Percentiles rank a stretch among this genome's conserved stretches.
phyloP scores from a whole-genome alignment of 257 asterid species.

The Ilex aquifolium region DNA sequence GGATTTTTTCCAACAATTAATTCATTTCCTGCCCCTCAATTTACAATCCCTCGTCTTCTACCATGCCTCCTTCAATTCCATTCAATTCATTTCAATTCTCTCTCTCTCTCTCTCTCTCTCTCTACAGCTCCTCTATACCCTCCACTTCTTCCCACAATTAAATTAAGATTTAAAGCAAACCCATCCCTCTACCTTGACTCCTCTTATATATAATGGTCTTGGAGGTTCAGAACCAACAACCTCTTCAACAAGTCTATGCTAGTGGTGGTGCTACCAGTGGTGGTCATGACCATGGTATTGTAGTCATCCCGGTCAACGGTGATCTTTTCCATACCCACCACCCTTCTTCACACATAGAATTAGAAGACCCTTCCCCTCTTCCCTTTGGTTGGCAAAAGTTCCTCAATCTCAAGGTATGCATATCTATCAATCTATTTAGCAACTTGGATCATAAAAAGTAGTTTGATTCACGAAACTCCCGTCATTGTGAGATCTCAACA shows the following conservation, averaged over 20 bases:
- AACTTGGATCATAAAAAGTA: too few relatives aligned
- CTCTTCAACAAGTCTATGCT: constrained; percentile 18
- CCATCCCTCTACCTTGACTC: constrained; percentile 29
- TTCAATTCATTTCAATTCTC: constrained; percentile 22
- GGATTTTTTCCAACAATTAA: constrained; percentile 21
- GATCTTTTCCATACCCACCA: not conserved
- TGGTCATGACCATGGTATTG: constrained; percentile 4
- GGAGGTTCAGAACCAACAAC: constrained; percentile 23
- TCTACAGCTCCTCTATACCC: constrained; percentile 16
- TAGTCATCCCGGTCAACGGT: not conserved
- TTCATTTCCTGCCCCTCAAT: constrained; percentile 22
- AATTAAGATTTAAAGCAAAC: constrained; percentile 55
- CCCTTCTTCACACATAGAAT: not conserved
- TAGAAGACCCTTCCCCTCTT: constrained; percentile 1
- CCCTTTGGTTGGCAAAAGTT: too few relatives aligned
- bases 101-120: constrained; percentile 16
- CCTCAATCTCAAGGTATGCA: not conserved
- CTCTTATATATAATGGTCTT: constrained; percentile 35
- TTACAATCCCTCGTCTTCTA: constrained; percentile 28
- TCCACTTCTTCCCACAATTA: constrained; percentile 37
- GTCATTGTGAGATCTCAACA: too few relatives aligned
- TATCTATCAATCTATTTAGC: too few relatives aligned
- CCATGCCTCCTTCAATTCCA: constrained; percentile 26
- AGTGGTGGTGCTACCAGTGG: constrained; percentile 7
- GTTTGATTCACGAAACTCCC: too few relatives aligned